Percentiles rank a stretch among this genome's conserved stretches.
These are phyloP conservation scores for Cryptosporidium andersoni DNA, from an alignment of 169 alveolate species.

Conservation along the genomic window DNA sequence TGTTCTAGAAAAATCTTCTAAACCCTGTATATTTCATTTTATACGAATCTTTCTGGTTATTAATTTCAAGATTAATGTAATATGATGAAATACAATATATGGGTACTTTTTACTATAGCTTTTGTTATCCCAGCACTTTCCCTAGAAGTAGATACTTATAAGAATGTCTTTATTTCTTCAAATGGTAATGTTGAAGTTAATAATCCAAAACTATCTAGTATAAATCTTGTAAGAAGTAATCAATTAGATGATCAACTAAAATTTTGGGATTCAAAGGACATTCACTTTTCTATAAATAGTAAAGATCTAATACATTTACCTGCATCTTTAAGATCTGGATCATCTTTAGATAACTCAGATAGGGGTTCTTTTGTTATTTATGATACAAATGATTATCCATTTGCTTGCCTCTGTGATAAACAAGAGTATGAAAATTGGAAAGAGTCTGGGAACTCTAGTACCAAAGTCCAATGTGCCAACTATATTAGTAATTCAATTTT, in stretches of 20 bases:
- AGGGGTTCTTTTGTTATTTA: constrained; percentile 64
- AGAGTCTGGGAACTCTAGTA: constrained; percentile 2
- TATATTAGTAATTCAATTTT: constrained; percentile 38
- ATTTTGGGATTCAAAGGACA: neutral
- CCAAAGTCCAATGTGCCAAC: constrained; percentile 46
- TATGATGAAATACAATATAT: no score
- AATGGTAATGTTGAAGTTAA: no score
- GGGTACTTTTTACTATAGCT: no score
- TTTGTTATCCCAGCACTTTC: no score
- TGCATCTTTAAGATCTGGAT: constrained; percentile 10
- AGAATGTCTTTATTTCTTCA: no score
- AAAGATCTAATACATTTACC: neutral
- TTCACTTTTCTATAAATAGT: neutral
- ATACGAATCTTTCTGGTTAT: no score
- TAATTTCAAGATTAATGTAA: no score
- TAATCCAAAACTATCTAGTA: no score
- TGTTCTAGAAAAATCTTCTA: no score
- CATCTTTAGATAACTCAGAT: neutral
- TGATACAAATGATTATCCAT: constrained; percentile 65
- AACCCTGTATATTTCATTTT: no score
- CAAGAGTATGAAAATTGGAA: constrained; percentile 48
- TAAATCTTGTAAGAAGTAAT: no score
- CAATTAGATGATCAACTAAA: constrained; percentile 26
- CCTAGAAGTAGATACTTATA: no score
- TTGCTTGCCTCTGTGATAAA: constrained; percentile 52